These are phyloP conservation scores for Eucalyptus sideroxylon DNA, from an alignment of 345 rosid species.

Conservation along the genomic window DNA sequence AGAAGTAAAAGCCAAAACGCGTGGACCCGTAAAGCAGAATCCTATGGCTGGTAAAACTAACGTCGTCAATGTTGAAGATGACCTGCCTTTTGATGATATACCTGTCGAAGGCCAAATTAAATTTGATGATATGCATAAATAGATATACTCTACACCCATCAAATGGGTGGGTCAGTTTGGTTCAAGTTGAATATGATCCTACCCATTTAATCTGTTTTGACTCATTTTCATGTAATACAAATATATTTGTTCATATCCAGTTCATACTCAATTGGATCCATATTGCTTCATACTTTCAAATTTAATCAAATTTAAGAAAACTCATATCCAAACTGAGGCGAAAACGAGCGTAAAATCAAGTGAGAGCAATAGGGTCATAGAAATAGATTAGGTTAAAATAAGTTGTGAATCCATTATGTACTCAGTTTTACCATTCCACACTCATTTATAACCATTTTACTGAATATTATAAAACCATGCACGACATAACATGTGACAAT, in stretches of 20 bases:
- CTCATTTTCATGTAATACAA: too few species aligned
- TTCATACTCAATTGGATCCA: fast-evolving
- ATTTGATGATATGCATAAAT: neutral
- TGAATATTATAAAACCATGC: neutral
- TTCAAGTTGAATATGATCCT: fast-evolving
- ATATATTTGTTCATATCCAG: too few species aligned
- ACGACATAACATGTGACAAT: neutral
- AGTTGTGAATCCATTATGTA: fast-evolving
- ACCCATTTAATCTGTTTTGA: fast-evolving
- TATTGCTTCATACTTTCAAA: neutral
- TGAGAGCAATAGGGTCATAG: neutral
- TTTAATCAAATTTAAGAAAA: too few species aligned
- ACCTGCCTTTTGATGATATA: neutral
- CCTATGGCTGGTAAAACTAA: neutral
- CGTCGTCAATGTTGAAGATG: neutral
- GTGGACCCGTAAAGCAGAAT: neutral
- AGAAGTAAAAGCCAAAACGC: neutral
- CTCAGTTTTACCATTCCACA: fast-evolving
- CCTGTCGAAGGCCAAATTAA: neutral
- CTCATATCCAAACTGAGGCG: neutral
- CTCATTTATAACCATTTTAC: too few species aligned
- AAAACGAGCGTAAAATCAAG: fast-evolving
- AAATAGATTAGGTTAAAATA: too few species aligned
- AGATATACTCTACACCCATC: neutral
- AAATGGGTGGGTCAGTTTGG: fast-evolving